Evolutionary conservation across 2,329 filamentous ascomycete genomes (phyloP).

Genomic region (Sporothrix schenckii): DNA sequence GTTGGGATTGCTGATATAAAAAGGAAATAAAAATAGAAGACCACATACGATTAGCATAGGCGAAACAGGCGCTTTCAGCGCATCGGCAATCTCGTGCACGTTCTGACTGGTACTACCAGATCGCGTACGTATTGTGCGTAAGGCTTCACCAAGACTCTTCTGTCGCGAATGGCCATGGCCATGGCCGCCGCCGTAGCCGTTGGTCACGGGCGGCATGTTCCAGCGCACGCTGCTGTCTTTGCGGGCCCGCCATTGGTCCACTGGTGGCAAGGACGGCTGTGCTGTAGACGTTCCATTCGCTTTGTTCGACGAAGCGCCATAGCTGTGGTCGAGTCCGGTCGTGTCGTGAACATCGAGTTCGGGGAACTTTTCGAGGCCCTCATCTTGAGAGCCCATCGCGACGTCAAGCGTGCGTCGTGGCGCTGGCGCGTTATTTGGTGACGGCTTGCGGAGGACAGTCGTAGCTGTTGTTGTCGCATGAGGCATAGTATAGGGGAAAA

Average conservation of each 20-base stretch:
- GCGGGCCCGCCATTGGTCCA: slow-evolving; percentile 62
- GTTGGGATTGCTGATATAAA: background rate
- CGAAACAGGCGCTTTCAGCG: slow-evolving; percentile 86
- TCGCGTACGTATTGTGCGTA: slow-evolving; percentile 77
- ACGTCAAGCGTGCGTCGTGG: slow-evolving; percentile 13
- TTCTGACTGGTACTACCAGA: slow-evolving; percentile 89
- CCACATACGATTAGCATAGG: slow-evolving; percentile 77
- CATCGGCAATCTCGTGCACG: slow-evolving; percentile 89
- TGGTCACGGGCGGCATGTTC: slow-evolving; percentile 34
- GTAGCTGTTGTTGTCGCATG: slow-evolving; percentile 32
- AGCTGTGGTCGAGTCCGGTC: slow-evolving; percentile 34
- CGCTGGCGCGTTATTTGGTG: slow-evolving; percentile 22
- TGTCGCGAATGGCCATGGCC: slow-evolving; percentile 72
- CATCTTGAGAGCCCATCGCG: slow-evolving; percentile 35
- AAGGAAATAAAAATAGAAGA: background rate
- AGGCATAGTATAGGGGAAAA: slow-evolving; percentile 31
- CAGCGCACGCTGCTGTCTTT: slow-evolving; percentile 49
- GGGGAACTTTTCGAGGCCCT: slow-evolving; percentile 60
- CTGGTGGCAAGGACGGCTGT: slow-evolving; percentile 33
- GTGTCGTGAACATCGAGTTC: slow-evolving; percentile 51
- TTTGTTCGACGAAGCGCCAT: slow-evolving; percentile 37
- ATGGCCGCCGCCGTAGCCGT: slow-evolving; percentile 31
- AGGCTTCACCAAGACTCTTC: slow-evolving; percentile 88
- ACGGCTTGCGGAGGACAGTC: slow-evolving; percentile 26
- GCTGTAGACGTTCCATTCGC: slow-evolving; percentile 42